Percentiles rank a stretch among this genome's conserved stretches.
phyloP scores from a whole-genome alignment of 345 rosid genomes.

The Nasturtium officinale region DNA sequence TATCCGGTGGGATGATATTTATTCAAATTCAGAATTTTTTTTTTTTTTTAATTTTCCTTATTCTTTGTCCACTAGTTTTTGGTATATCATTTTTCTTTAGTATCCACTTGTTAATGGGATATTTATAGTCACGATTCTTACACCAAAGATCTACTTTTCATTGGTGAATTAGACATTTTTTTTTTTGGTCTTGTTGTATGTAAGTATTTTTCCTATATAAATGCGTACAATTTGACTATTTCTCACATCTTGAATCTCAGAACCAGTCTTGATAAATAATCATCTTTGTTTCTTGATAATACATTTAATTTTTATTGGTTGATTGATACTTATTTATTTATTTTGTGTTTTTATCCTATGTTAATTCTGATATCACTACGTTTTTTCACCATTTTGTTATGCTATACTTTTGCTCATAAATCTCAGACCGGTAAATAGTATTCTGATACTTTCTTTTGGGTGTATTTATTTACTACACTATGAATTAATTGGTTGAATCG shows the following conservation, averaged over 20 bases:
- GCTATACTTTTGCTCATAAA: no score
- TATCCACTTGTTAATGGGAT: conserved; percentile 11
- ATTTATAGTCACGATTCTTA: conserved; percentile 9
- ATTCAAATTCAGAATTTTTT: conserved; percentile 6
- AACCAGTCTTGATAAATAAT: neutral
- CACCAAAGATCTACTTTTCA: neutral
- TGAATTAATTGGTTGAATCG: no score
- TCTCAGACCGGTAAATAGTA: no score
- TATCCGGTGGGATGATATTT: neutral
- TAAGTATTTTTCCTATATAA: neutral
- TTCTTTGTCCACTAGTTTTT: conserved; percentile 28
- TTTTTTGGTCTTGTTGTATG: neutral
- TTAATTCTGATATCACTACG: no score
- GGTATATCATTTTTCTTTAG: neutral
- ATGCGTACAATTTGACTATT: conserved; percentile 1
- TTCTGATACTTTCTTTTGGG: no score
- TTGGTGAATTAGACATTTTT: neutral
- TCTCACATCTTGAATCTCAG: neutral
- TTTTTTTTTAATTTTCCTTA: no score
- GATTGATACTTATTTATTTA: no score
- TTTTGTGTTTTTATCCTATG: no score
- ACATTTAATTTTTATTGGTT: no score
- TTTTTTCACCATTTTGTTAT: no score
- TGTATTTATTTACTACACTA: no score
- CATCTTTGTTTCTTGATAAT: no score